Percentiles rank a stretch among this genome's conserved stretches.
These are phyloP conservation scores for Pseudonitzschia multiseries DNA, from an alignment of 108 stramenopile genomes.

Conservation along the genomic window DNA sequence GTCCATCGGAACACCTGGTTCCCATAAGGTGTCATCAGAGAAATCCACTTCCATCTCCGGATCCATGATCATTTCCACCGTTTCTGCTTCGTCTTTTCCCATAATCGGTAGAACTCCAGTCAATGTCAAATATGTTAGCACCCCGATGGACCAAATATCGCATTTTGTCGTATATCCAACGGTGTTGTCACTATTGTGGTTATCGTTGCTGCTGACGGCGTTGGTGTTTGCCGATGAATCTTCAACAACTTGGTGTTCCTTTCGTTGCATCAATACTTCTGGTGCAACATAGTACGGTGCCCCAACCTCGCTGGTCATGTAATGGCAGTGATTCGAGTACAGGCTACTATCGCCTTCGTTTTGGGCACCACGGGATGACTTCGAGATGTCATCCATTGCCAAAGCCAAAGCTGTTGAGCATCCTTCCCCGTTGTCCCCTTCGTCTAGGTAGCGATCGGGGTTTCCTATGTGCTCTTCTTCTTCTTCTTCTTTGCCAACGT, in stretches of 20 bases:
- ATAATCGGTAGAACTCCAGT: conserved; percentile 67
- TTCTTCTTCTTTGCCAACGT: conserved; percentile 44
- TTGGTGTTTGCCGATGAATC: background rate
- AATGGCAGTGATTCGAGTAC: background rate
- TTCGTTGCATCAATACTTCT: background rate
- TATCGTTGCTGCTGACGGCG: conserved; percentile 16
- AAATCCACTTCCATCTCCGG: conserved; percentile 24
- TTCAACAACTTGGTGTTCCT: background rate
- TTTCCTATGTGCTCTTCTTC: background rate
- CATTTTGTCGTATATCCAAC: conserved; percentile 84
- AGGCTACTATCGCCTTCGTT: background rate
- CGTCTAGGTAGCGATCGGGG: background rate
- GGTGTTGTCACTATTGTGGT: conserved; percentile 32
- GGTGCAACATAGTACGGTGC: background rate
- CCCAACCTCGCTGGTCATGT: background rate
- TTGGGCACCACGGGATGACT: background rate
- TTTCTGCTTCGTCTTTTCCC: conserved; percentile 33
- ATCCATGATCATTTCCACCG: conserved; percentile 16
- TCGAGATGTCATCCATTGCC: too few relatives aligned
- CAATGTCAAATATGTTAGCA: conserved; percentile 60
- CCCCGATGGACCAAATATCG: conserved; percentile 92
- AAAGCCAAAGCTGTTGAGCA: too few relatives aligned
- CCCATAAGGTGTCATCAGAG: background rate
- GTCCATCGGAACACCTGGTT: background rate
- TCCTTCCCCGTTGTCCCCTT: background rate